phyloP scores from a whole-genome alignment of 306 rosid genomes.

The Cucumis melo region DNA sequence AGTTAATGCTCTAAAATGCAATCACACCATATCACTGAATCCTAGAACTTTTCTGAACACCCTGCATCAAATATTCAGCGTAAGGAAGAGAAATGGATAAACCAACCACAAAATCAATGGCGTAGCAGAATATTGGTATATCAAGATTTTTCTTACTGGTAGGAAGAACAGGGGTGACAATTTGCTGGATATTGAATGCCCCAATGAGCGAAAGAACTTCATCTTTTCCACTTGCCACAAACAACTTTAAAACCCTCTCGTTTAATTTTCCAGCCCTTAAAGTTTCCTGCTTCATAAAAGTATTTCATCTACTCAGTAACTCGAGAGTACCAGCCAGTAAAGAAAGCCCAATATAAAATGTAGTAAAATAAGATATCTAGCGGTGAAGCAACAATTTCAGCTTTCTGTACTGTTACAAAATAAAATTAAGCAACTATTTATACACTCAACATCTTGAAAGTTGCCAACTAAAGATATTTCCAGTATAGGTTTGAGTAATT shows the following conservation, averaged over 20 bases:
- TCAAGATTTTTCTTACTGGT: slow-evolving; percentile 54
- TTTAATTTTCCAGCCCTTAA: slow-evolving; percentile 79
- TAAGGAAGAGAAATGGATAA: slow-evolving; percentile 14
- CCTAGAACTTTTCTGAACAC: slow-evolving; percentile 69
- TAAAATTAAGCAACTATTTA: neutral
- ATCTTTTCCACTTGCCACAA: slow-evolving; percentile 69
- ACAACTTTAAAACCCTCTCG: slow-evolving; percentile 74
- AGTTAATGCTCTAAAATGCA: slow-evolving; percentile 12
- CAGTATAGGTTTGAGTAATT: neutral
- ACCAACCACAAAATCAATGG: neutral
- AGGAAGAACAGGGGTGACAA: slow-evolving; percentile 71
- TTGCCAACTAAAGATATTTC: neutral
- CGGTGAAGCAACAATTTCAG: neutral
- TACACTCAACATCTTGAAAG: neutral
- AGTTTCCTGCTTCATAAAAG: slow-evolving; percentile 46
- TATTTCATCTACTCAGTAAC: neutral
- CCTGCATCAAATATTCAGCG: slow-evolving; percentile 33
- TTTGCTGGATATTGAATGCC: slow-evolving; percentile 63
- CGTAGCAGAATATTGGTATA: slow-evolving; percentile 1
- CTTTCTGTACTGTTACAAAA: neutral
- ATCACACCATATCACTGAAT: slow-evolving; percentile 10
- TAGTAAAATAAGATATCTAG: neutral
- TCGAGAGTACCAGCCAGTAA: neutral
- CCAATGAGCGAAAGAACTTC: slow-evolving; percentile 68
- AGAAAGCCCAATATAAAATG: neutral